Evolutionary conservation across 2,329 filamentous ascomycete species (phyloP).

Genomic region (Aquanectria penicillioides): DNA sequence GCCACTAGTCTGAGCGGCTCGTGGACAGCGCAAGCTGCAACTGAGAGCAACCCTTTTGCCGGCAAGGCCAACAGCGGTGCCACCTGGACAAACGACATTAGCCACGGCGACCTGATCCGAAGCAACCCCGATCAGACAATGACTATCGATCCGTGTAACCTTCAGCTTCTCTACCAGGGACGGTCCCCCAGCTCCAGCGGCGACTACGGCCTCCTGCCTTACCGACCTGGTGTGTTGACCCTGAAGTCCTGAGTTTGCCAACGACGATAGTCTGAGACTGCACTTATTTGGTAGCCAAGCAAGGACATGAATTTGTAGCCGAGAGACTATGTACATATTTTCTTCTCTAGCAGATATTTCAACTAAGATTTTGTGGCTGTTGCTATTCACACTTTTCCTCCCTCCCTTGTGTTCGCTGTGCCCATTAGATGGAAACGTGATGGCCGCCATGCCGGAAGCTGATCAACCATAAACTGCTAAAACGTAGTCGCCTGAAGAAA

Average conservation of each 20-base stretch:
- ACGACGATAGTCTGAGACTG: not conserved
- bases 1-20: constrained; percentile 63
- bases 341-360: not conserved
- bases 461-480: no score
- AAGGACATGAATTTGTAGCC: not conserved
- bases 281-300: not conserved
- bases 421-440: no score
- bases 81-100: constrained; percentile 73
- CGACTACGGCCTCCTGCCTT: constrained; percentile 52
- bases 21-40: constrained; percentile 68
- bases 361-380: not conserved
- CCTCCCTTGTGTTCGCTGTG: not conserved
- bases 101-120: constrained; percentile 71
- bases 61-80: constrained; percentile 73
- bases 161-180: constrained; percentile 74
- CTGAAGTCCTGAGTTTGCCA: constrained; percentile 5
- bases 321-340: not conserved
- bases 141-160: constrained; percentile 70
- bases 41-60: constrained; percentile 70
- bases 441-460: no score
- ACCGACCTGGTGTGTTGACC: constrained; percentile 27
- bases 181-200: constrained; percentile 48
- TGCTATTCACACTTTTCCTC: no score
- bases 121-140: constrained; percentile 69
- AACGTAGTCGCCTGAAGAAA: no score